Evolutionary conservation across 306 rosid genomes (phyloP).

Genomic region (Gillenia trifoliata): DNA sequence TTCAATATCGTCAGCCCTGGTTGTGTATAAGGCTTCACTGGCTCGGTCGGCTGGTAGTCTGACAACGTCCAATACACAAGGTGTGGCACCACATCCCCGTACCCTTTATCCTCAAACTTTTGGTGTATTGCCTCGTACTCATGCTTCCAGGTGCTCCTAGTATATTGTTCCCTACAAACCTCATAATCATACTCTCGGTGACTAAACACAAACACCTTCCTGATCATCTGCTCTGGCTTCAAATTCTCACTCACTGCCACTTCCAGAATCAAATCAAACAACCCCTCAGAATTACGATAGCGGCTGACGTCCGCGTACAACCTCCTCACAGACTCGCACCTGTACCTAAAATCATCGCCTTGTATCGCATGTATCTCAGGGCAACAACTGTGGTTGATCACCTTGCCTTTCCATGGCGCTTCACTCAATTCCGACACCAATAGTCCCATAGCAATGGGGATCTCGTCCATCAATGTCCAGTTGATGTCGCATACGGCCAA

Average conservation of each 20-base stretch:
- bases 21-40: constrained; percentile 25
- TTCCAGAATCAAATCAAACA: background rate
- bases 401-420: background rate
- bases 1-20: constrained; percentile 38
- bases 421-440: background rate
- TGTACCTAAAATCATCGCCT: background rate
- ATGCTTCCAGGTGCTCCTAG: background rate
- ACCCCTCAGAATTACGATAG: background rate
- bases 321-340: background rate
- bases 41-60: background rate
- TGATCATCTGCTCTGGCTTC: background rate
- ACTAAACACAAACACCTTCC: background rate
- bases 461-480: background rate
- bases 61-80: background rate
- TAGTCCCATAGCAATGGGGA: background rate
- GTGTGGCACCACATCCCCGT: background rate
- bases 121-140: background rate
- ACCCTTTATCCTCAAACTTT: background rate
- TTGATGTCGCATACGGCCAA: background rate
- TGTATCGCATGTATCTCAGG: background rate
- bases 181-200: background rate
- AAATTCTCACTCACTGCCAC: background rate
- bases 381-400: background rate
- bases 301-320: background rate
- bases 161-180: too few relatives aligned